phyloP scores from a whole-genome alignment of 2,329 filamentous ascomycete species.

The Pyrenophora seminiperda region DNA sequence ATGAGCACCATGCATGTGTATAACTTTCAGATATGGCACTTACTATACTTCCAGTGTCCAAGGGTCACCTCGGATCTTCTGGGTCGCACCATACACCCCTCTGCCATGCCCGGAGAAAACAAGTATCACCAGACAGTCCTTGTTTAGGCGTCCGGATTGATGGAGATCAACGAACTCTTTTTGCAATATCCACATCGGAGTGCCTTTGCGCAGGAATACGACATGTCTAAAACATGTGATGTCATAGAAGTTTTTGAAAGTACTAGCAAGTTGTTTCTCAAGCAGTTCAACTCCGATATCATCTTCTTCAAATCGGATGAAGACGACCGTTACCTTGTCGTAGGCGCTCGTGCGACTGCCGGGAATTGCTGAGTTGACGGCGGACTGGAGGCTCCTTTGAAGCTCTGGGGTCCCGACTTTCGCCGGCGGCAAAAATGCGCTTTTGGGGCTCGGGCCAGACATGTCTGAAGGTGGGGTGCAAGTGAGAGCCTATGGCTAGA shows the following conservation, averaged over 20 bases:
- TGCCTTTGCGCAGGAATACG: too few species aligned
- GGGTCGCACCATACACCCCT: too few species aligned
- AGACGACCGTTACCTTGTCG: background rate
- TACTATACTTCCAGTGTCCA: background rate
- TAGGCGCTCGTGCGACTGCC: background rate
- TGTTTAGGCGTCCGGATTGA: rapidly evolving
- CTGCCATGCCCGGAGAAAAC: background rate
- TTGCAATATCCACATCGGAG: background rate
- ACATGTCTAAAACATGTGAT: background rate
- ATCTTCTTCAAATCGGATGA: background rate
- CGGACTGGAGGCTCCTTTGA: background rate
- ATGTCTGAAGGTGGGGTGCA: too few species aligned
- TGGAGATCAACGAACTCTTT: background rate
- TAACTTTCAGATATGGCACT: background rate
- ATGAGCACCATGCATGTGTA: background rate
- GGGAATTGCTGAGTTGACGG: background rate
- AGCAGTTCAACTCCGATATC: background rate
- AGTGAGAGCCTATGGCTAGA: too few species aligned
- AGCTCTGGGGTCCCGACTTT: background rate
- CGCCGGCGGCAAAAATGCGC: too few species aligned
- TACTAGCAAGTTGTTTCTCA: background rate
- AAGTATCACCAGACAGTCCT: background rate
- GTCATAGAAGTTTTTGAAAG: background rate
- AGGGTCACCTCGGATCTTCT: too few species aligned
- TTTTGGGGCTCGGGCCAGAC: too few species aligned